Conservation (phyloP, 2,329 filamentous ascomycete genomes). For the Colletotrichum viniferum region DNA sequence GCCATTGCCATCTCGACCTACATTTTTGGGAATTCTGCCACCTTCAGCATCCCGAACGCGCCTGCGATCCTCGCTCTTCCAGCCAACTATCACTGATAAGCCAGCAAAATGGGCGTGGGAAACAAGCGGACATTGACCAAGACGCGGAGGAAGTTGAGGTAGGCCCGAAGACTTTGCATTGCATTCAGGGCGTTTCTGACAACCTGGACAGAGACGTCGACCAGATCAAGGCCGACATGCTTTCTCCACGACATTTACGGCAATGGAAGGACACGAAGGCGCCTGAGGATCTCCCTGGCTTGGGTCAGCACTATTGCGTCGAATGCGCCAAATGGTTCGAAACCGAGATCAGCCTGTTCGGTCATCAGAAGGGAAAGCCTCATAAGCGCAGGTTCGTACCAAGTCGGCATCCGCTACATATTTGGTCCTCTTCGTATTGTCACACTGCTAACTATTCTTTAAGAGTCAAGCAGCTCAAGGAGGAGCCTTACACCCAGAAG, state of each 20-base stretch:
- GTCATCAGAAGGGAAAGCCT: conserved; percentile 85
- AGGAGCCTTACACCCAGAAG: conserved; percentile 86
- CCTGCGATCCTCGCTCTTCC: too few species aligned
- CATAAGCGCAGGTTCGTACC: conserved; percentile 81
- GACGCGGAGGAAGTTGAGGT: conserved; percentile 75
- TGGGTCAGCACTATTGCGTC: conserved; percentile 86
- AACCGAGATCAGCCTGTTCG: conserved; percentile 74
- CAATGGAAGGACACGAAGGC: conserved; percentile 81
- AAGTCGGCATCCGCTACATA: neutral
- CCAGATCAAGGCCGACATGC: conserved; percentile 85
- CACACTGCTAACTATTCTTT: neutral
- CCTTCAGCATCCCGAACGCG: neutral
- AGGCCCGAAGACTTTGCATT: conserved; percentile 24
- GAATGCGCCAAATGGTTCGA: conserved; percentile 98
- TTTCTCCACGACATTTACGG: conserved; percentile 77
- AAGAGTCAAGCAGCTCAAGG: conserved; percentile 84
- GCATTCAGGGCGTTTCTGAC: neutral
- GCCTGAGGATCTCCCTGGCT: conserved; percentile 83
- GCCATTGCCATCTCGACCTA: neutral
- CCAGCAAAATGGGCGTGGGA: conserved; percentile 67
- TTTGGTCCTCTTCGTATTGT: neutral
- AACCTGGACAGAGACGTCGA: conserved; percentile 77
- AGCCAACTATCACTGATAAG: neutral
- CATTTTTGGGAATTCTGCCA: conserved; percentile 7
- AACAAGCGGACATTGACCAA: conserved; percentile 73